Conservation (phyloP, 257 asterid genomes). For the Rehmannia glutinosa region DNA sequence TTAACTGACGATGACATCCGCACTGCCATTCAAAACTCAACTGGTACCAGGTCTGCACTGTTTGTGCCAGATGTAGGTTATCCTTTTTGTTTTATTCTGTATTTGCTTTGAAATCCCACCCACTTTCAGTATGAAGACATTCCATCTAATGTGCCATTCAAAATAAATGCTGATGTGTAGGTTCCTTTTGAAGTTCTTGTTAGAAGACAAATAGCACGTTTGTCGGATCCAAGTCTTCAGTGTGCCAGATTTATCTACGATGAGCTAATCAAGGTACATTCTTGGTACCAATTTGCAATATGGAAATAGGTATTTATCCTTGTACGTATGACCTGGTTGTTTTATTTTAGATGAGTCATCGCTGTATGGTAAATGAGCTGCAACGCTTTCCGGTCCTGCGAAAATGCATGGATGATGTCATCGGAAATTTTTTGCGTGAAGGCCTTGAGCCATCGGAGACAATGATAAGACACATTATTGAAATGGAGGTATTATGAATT, state of each 20-base stretch:
- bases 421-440: constrained; percentile 68
- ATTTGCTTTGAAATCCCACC: neutral
- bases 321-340: neutral
- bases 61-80: constrained; percentile 85
- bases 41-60: constrained; percentile 80
- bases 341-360: constrained; percentile 76
- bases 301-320: constrained; percentile 6
- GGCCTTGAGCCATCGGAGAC: constrained; percentile 84
- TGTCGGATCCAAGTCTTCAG: constrained; percentile 95
- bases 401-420: constrained; percentile 74
- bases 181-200: constrained; percentile 96
- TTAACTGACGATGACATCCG: constrained; percentile 93
- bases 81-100: neutral
- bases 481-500: constrained; percentile 68
- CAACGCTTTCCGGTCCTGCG: constrained; percentile 80
- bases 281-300: neutral
- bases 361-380: constrained; percentile 73
- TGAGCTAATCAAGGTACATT: constrained; percentile 81
- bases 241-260: constrained; percentile 91
- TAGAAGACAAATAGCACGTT: constrained; percentile 81
- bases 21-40: constrained; percentile 90
- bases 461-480: constrained; percentile 82
- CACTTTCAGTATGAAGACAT: constrained; percentile 5
- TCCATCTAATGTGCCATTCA: constrained; percentile 16
- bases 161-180: constrained; percentile 34